Evolutionary conservation across 768 basidiomycete genomes (phyloP).

Genomic region (Exidia glandulosa): DNA sequence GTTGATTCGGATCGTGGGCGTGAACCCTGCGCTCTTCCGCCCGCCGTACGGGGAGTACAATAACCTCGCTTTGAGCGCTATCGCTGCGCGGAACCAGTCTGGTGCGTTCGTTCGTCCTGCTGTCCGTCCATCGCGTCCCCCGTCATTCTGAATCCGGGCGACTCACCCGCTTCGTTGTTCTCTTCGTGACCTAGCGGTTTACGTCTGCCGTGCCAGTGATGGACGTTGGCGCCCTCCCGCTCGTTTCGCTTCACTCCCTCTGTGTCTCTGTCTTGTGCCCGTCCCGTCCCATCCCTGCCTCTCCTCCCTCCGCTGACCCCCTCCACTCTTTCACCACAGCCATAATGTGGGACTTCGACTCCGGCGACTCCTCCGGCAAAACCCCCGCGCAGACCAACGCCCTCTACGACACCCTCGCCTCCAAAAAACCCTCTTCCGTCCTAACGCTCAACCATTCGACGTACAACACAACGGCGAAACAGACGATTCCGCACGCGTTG

Average conservation of each 20-base stretch:
- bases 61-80: constrained; percentile 23
- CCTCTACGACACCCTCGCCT: constrained; percentile 7
- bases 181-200: too few species aligned
- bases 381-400: constrained; percentile 4
- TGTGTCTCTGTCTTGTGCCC: too few species aligned
- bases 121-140: too few species aligned
- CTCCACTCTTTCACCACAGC: too few species aligned
- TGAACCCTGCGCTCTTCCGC: not conserved
- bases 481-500: constrained; percentile 15
- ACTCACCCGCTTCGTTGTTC: too few species aligned
- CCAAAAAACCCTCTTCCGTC: constrained; percentile 9
- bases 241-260: too few species aligned
- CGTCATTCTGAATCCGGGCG: too few species aligned
- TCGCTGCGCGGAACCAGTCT: constrained; percentile 13
- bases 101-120: not conserved
- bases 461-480: constrained; percentile 11
- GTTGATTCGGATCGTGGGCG: not conserved
- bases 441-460: constrained; percentile 18
- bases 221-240: too few species aligned
- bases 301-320: too few species aligned
- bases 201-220: too few species aligned
- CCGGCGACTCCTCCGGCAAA: constrained; percentile 8
- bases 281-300: too few species aligned
- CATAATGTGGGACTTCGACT: constrained; percentile 13
- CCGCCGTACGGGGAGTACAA: constrained; percentile 34